Evolutionary conservation across 805 yeast species (phyloP), one percentile per base, ranked within the genome.

Genomic region (Torulaspora quercuum): DNA sequence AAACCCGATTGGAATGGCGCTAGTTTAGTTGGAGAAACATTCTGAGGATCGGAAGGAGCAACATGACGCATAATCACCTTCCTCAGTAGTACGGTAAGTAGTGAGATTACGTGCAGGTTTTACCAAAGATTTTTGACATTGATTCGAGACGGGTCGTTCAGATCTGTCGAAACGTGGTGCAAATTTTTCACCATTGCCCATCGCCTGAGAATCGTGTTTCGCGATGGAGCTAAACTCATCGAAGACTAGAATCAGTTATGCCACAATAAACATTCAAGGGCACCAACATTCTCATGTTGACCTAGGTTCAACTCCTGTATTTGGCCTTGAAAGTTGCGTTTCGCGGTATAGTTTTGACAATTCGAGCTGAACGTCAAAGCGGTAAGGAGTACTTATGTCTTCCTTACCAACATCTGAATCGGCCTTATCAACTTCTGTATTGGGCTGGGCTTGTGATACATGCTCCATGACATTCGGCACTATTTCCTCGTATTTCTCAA

Each of bases 281-380:
- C n/a, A n/a, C n/a, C n/a, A n/a, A n/a, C n/a, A n/a, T n/a, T n/a
- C n/a, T n/a, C n/a, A n/a, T n/a, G n/a, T n/a, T n/a, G n/a, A n/a
- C n/a, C n/a, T n/a, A n/a, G n/a, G n/a, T n/a, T n/a, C n/a, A n/a
- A n/a, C n/a, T n/a, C n/a, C n/a, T n/a, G n/a, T n/a, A n/a, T n/a
- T n/a, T n/a, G n/a, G n/a, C n/a, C n/a, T n/a, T n/a, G n/a, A n/a
- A n/a, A n/a, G n/a, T n/a, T n/a, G n/a, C n/a, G n/a, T n/a, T n/a
- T n/a, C 13, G 17, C 13, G 17, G 33, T 35, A 35, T 7, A 39
- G 26, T 10, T 31, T 32, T 7, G 36, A 27, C 9, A 39, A 39
- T 9, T 35, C 32, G 6, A 49, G 48, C 11, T 56, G 54, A 18
- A 44, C 45, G 12, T 35, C 41, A 10, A 22, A 38, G 16, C 8